phyloP scores from a whole-genome alignment of 176 grass and related monocot genomes.

The Bonia amplexicaulis region DNA sequence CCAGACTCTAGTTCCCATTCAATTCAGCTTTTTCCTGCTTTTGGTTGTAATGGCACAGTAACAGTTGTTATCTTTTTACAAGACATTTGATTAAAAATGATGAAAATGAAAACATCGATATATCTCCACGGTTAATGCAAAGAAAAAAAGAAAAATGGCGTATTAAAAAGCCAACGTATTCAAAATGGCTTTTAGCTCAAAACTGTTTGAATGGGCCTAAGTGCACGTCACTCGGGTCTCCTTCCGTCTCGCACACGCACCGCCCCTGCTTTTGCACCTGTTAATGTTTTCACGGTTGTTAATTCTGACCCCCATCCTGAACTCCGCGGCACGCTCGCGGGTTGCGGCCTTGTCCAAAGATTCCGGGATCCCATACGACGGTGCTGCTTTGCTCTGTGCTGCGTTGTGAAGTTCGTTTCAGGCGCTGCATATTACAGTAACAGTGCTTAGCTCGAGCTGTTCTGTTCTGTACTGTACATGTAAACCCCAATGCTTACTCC shows the following conservation, averaged over 20 bases:
- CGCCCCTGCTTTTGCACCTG: slow-evolving; percentile 6
- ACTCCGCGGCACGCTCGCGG: neutral
- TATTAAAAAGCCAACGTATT: too few relatives aligned
- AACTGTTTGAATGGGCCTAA: too few relatives aligned
- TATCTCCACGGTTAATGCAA: too few relatives aligned
- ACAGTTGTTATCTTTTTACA: too few relatives aligned
- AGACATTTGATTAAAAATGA: too few relatives aligned
- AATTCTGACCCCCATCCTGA: slow-evolving; percentile 2
- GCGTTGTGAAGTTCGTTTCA: neutral
- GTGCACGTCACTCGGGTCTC: neutral
- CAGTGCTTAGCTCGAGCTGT: neutral
- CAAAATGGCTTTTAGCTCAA: too few relatives aligned
- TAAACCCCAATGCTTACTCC: neutral
- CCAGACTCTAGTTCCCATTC: neutral
- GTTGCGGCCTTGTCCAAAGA: slow-evolving; percentile 13
- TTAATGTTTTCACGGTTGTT: slow-evolving; percentile 24
- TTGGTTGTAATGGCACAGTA: too few relatives aligned
- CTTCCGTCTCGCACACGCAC: neutral
- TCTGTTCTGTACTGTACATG: neutral
- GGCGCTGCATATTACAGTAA: neutral
- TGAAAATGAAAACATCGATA: too few relatives aligned
- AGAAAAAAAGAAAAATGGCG: too few relatives aligned
- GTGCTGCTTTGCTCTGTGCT: neutral
- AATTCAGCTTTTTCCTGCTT: too few relatives aligned
- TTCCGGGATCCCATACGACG: slow-evolving; percentile 17